Conservation (phyloP, 2,329 filamentous ascomycete species). For the Aspergillus carbonarius region DNA sequence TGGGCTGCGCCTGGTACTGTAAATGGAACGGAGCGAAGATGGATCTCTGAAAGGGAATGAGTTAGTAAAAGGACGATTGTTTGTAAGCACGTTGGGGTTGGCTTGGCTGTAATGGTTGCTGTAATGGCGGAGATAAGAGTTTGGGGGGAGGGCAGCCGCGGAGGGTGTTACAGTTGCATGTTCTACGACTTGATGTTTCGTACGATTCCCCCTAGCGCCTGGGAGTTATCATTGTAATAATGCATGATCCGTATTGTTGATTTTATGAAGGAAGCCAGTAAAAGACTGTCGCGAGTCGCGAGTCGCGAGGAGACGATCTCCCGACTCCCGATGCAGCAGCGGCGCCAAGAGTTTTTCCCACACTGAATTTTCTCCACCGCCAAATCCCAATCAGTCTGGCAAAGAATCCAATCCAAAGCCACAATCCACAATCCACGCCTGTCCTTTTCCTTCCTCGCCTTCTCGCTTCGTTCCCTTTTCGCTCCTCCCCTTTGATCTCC, state of each 20-base stretch:
- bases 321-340: slow-evolving; percentile 4
- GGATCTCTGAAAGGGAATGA: background rate
- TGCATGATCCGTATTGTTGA: background rate
- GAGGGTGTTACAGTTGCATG: background rate
- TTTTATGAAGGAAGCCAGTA: background rate
- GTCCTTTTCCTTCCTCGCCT: background rate
- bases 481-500: slow-evolving; percentile 3
- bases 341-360: slow-evolving; percentile 43
- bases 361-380: slow-evolving; percentile 44
- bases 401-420: slow-evolving; percentile 19
- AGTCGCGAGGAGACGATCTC: background rate
- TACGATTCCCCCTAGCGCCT: slow-evolving; percentile 5
- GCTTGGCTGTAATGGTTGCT: background rate
- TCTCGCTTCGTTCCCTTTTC: slow-evolving; percentile 10
- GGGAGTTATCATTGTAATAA: slow-evolving; percentile 1
- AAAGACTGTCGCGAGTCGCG: no score
- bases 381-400: slow-evolving; percentile 21
- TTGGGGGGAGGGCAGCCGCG: background rate
- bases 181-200: slow-evolving; percentile 8
- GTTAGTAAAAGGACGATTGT: background rate
- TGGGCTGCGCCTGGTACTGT: slow-evolving; percentile 59
- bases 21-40: slow-evolving; percentile 19
- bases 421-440: slow-evolving; percentile 2
- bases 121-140: background rate
- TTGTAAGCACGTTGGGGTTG: background rate